Evolutionary conservation across 345 rosid species (phyloP), one percentile per base, ranked within the genome.

Genomic region (Moringa oleifera): DNA sequence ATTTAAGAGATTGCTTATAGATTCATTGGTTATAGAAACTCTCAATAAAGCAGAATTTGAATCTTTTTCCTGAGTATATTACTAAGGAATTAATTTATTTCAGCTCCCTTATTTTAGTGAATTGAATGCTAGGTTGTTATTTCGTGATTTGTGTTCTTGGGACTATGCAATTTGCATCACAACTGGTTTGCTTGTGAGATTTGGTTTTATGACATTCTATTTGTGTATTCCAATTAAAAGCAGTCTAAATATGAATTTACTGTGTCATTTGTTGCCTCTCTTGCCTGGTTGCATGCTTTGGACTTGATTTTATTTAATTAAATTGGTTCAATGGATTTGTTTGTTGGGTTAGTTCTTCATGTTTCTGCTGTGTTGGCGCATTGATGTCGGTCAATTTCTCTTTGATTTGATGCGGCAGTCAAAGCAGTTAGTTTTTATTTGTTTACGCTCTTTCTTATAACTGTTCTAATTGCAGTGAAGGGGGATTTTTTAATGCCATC

Each of bases 401-500:
- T 60, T 58, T 5, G 25, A 23, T 24, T 18, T 25, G 25, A 55
- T 55, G 8, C 18, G n/a, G 37, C 37, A 33, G 13, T 16, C 0
- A 59, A 49, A 49, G 52, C 7, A 49, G 33, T 59, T 37, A 15
- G 36, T 46, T n/a, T n/a, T n/a, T n/a, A 50, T 11, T 18, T 61
- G 13, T 61, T 20, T 55, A n/a, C n/a, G 20, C 37, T 61, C 13
- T 50, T 49, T 63, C 18, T 70, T 50, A 22, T 20, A n/a, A 45
- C n/a, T 28, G 22, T n/a, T 64, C 3, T 64, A 50, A 25, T 63
- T 66, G 74, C 79, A 94, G 99, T 71, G 97, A 94, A 65, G 99
- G 99, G 71, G 99, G 99, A 20, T 94, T 86, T 72, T 94, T 90
- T 68, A 88, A 88, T 76, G 97, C 97, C 28, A 77, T 90, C 25